Evolutionary conservation across 306 rosid genomes (phyloP).

Genomic region (Boehmeria nivea): DNA sequence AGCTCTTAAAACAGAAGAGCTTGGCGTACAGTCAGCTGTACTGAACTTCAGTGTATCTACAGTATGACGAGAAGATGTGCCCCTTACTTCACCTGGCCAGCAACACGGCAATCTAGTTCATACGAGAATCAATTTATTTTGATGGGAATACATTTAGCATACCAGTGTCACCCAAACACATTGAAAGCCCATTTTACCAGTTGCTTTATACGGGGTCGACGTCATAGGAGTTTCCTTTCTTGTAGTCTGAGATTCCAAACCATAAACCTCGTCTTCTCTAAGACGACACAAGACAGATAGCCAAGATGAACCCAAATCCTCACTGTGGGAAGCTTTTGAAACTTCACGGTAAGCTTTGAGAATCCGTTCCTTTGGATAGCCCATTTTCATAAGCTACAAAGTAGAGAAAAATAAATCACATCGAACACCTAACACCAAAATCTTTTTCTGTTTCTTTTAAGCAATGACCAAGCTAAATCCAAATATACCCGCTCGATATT

Average conservation of each 20-base stretch:
- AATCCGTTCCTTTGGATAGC: conserved; percentile 74
- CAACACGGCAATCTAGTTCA: conserved; percentile 19
- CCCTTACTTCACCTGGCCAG: conserved; percentile 43
- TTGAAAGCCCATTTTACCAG: conserved; percentile 19
- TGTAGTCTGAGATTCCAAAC: conserved; percentile 33
- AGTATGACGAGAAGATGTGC: conserved; percentile 23
- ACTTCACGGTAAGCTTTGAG: conserved; percentile 50
- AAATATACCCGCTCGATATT: not conserved
- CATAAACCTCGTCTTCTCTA: conserved; percentile 67
- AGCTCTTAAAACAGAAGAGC: conserved; percentile 44
- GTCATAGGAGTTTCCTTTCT: conserved; percentile 17
- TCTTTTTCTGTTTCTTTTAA: not conserved
- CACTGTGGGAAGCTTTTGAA: conserved; percentile 41
- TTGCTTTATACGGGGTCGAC: conserved; percentile 22
- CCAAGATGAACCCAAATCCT: conserved; percentile 68
- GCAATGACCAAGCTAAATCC: not conserved
- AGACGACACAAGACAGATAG: conserved; percentile 75
- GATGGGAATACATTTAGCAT: conserved; percentile 6
- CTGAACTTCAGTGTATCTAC: conserved; percentile 31
- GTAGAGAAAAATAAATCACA: not conserved
- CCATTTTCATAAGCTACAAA: conserved; percentile 62
- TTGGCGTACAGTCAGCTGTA: conserved; percentile 23
- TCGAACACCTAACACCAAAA: not conserved
- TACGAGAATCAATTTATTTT: not conserved
- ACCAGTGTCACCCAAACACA: conserved; percentile 6